Conservation (phyloP, 208 protist species). For the Leishmania mexicana region DNA sequence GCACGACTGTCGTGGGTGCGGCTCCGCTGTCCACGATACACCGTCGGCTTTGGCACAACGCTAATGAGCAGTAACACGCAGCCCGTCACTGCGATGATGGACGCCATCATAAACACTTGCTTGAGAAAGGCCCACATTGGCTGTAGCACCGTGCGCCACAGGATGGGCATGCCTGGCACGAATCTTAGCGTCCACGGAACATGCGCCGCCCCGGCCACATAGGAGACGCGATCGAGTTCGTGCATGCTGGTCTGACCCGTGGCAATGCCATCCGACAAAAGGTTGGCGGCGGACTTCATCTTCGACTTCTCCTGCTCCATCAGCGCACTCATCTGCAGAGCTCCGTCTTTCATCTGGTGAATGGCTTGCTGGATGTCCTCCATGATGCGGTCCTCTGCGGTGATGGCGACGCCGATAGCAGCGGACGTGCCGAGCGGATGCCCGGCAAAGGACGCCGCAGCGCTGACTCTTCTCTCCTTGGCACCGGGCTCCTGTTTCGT, state of each 20-base stretch:
- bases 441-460: not conserved
- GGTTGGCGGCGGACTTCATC: constrained; percentile 39
- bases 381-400: constrained; percentile 48
- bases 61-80: constrained; percentile 52
- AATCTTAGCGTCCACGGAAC: constrained; percentile 30
- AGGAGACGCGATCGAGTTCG: constrained; percentile 36
- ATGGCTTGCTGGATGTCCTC: constrained; percentile 56
- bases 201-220: constrained; percentile 4
- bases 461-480: not conserved
- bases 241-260: constrained; percentile 34
- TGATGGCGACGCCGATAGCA: not conserved
- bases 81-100: constrained; percentile 42
- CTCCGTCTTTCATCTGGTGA: constrained; percentile 61
- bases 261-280: constrained; percentile 54
- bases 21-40: constrained; percentile 5
- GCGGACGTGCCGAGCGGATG: not conserved
- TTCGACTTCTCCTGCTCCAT: constrained; percentile 53
- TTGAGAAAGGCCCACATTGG: constrained; percentile 64
- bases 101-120: constrained; percentile 47
- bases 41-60: constrained; percentile 37
- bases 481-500: not conserved
- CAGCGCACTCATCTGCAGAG: constrained; percentile 56
- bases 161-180: constrained; percentile 47
- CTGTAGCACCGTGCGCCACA: constrained; percentile 55
- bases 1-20: not conserved